These are phyloP conservation scores for Volvariella volvacea DNA, from an alignment of 1,284 basidiomycete genomes.

Conservation along the genomic window DNA sequence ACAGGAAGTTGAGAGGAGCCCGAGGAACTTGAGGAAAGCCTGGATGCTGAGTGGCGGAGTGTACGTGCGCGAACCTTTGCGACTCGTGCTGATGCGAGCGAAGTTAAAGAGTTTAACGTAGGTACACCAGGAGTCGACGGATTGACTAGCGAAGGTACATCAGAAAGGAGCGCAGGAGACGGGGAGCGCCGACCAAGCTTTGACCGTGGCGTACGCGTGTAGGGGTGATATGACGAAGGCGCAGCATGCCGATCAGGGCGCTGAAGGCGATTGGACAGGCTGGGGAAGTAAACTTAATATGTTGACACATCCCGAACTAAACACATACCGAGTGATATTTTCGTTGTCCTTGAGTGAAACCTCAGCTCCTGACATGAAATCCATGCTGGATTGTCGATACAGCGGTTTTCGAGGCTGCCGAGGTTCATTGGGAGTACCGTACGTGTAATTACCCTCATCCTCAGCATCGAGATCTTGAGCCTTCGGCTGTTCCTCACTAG, in stretches of 20 bases:
- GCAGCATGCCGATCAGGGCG: slow-evolving; percentile 50
- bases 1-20: too few relatives aligned
- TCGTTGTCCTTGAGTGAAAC: slow-evolving; percentile 45
- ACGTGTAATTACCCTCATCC: slow-evolving; percentile 16
- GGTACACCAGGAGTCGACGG: slow-evolving; percentile 62
- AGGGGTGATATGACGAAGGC: slow-evolving; percentile 51
- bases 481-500: slow-evolving; percentile 15
- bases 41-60: slow-evolving; percentile 34
- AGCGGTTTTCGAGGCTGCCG: slow-evolving; percentile 42
- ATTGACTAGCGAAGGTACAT: slow-evolving; percentile 35
- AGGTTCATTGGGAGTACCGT: slow-evolving; percentile 10
- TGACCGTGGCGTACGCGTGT: slow-evolving; percentile 39
- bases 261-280: slow-evolving; percentile 64
- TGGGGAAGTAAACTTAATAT: slow-evolving; percentile 19
- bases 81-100: slow-evolving; percentile 16
- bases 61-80: slow-evolving; percentile 21
- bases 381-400: slow-evolving; percentile 79
- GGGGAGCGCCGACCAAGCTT: slow-evolving; percentile 26
- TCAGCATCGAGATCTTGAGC: slow-evolving; percentile 22
- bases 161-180: slow-evolving; percentile 29
- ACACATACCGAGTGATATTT: slow-evolving; percentile 51
- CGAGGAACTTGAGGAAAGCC: slow-evolving; percentile 30
- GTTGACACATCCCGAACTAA: slow-evolving; percentile 9
- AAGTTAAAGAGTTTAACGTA: slow-evolving; percentile 48
- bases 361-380: slow-evolving; percentile 55